Conservation (phyloP, 106 monocot genomes). For the Alisma plantagoaquatica region DNA sequence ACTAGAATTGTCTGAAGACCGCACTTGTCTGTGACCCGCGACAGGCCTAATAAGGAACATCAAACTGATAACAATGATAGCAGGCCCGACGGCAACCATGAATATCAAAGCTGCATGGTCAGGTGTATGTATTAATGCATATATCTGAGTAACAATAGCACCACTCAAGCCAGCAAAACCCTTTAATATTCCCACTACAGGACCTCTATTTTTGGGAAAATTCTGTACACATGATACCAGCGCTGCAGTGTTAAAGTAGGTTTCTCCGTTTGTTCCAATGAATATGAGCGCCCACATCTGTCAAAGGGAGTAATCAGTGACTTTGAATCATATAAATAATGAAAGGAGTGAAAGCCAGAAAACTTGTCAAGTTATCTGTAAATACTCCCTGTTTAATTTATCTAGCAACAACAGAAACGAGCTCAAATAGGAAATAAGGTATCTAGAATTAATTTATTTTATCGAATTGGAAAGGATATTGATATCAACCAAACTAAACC, state of each 20-base stretch:
- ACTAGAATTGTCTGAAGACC: slow-evolving; percentile 45
- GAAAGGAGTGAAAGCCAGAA: too few relatives aligned
- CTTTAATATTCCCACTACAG: slow-evolving; percentile 83
- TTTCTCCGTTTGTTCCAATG: slow-evolving; percentile 76
- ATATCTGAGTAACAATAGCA: slow-evolving; percentile 78
- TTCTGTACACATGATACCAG: slow-evolving; percentile 82
- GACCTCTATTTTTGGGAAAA: slow-evolving; percentile 81
- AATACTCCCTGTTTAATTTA: too few relatives aligned
- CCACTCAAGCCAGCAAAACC: slow-evolving; percentile 89
- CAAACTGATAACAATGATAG: slow-evolving; percentile 54
- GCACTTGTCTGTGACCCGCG: slow-evolving; percentile 68
- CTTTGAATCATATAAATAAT: too few relatives aligned
- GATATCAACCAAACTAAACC: too few relatives aligned
- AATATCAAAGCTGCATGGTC: slow-evolving; percentile 57
- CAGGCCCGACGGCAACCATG: slow-evolving; percentile 76
- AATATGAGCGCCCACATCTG: slow-evolving; percentile 92
- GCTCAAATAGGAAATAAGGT: too few relatives aligned
- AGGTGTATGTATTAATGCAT: slow-evolving; percentile 44
- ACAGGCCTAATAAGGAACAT: slow-evolving; percentile 90
- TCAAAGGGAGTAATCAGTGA: too few relatives aligned
- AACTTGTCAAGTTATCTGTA: too few relatives aligned
- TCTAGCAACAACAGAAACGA: too few relatives aligned
- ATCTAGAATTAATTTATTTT: too few relatives aligned
- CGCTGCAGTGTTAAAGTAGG: slow-evolving; percentile 80
- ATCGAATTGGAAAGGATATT: too few relatives aligned